Percentiles rank a stretch among this genome's conserved stretches.
Conservation (phyloP, 225 moss, liverwort and hornwort species). For the Physcomitrium patens region DNA sequence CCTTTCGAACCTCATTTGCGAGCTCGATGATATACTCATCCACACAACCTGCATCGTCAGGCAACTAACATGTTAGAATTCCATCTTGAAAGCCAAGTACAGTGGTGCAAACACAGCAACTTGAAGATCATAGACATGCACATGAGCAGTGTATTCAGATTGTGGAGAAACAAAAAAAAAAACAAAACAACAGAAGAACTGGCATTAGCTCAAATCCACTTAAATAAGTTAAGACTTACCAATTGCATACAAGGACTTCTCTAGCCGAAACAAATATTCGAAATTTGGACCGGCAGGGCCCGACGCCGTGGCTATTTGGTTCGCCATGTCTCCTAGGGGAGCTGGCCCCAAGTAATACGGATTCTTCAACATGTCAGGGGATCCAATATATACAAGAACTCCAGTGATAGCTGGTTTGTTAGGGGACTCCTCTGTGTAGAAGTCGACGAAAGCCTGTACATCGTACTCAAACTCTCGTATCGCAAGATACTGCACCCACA, state of each 20-base stretch:
- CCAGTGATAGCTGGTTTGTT: conserved; percentile 67
- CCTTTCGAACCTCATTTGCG: conserved; percentile 77
- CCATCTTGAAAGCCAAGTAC: conserved; percentile 8
- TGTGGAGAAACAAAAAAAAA: no score
- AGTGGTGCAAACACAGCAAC: background rate
- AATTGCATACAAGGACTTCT: conserved; percentile 73
- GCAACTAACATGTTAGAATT: conserved; percentile 18
- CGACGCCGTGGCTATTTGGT: conserved; percentile 84
- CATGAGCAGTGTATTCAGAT: no score
- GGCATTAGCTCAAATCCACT: conserved; percentile 1
- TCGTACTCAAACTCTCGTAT: conserved; percentile 86
- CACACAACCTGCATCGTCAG: conserved; percentile 64
- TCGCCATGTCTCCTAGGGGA: conserved; percentile 83
- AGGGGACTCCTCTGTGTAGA: conserved; percentile 75
- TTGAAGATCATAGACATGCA: no score
- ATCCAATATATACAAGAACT: conserved; percentile 87
- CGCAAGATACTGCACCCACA: conserved; percentile 77
- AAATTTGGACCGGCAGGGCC: conserved; percentile 93
- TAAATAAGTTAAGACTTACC: conserved; percentile 47
- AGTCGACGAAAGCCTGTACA: conserved; percentile 62
- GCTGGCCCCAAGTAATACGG: conserved; percentile 87
- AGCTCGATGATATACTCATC: conserved; percentile 73
- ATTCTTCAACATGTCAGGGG: conserved; percentile 51
- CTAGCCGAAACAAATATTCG: conserved; percentile 68
- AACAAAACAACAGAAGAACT: no score